Conservation (phyloP, 1,139 yeast species). For the Saccharomyces hybrid region DNA sequence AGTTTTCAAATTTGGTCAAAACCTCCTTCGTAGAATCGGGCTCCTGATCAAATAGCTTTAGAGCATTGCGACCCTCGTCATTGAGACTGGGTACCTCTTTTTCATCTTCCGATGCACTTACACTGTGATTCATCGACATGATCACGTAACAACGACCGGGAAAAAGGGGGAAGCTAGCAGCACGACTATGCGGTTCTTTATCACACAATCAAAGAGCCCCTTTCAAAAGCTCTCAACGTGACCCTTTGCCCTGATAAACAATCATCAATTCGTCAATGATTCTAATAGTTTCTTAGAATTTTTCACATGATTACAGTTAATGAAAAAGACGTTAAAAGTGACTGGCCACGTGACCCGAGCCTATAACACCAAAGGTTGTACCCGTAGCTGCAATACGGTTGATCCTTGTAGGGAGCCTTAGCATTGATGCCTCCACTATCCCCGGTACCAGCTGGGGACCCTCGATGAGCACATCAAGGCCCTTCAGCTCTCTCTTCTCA, state of each 20-base stretch:
- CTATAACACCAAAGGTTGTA: background rate
- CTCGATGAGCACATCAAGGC: background rate
- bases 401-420: background rate
- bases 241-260: background rate
- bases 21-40: conserved; percentile 72
- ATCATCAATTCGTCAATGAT: background rate
- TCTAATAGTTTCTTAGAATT: background rate
- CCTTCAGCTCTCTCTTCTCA: background rate
- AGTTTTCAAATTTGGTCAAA: conserved; percentile 43
- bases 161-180: background rate
- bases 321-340: background rate
- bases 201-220: background rate
- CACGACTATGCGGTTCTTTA: background rate
- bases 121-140: background rate
- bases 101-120: background rate
- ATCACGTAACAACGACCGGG: background rate
- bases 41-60: conserved; percentile 39
- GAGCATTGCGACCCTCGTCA: background rate
- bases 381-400: background rate
- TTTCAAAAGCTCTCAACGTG: background rate
- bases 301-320: background rate
- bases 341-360: background rate
- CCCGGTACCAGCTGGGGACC: background rate
- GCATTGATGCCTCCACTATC: background rate
- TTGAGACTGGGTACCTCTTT: background rate